Evolutionary conservation across 2,329 filamentous ascomycete species (phyloP), one percentile per base, ranked within the genome.

Genomic region (Dactylonectria macrodidyma): DNA sequence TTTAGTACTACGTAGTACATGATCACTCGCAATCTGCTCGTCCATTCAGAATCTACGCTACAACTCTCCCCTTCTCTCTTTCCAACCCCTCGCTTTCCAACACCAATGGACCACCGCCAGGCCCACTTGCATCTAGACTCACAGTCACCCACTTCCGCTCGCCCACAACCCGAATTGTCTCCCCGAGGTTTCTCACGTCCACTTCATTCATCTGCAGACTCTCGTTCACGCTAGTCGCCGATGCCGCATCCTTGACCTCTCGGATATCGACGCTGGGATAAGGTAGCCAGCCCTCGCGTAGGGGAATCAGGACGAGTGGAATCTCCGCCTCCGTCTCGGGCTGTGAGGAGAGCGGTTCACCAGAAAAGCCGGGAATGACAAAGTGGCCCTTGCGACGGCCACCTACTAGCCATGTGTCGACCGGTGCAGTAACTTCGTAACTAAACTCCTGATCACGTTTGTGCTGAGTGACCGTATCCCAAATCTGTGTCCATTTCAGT

Each of bases 381-480:
- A 97, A 97, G 76, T 94, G 93, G 0, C 92, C 93, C 71, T 93
- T 92, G 56, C 93, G 88, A 50, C 92, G 90, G 0, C 95, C 95
- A 24, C 94, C 95, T 3, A 98, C 84, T 1, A 98, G 88, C 95
- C 95, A 98, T 0, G 89, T 87, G 46, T 95, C 94, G 2, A 88
- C 83, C 16, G 91, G 89, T 1, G 92, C 91, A 14, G 90, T 89
- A 24, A 98, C 86, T 73, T 97, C 95, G 80, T 96, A 97, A 71
- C 91, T 90, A 76, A 97, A 97, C 69, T 95, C 90, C 1, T 95
- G 84, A 24, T 89, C 85, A 1, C 84, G 83, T 16, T 78, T 71
- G 10, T 77, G 68, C 2, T 79, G 65, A 14, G 81, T 78, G 0
- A 81, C 78, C 0, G 86, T 89, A 71, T 91, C 87, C 90, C 90